Percentiles rank a stretch among this genome's conserved stretches.
These are phyloP conservation scores for Ceratobasidium papillatum DNA, from an alignment of 1,284 basidiomycete genomes.

Conservation along the genomic window DNA sequence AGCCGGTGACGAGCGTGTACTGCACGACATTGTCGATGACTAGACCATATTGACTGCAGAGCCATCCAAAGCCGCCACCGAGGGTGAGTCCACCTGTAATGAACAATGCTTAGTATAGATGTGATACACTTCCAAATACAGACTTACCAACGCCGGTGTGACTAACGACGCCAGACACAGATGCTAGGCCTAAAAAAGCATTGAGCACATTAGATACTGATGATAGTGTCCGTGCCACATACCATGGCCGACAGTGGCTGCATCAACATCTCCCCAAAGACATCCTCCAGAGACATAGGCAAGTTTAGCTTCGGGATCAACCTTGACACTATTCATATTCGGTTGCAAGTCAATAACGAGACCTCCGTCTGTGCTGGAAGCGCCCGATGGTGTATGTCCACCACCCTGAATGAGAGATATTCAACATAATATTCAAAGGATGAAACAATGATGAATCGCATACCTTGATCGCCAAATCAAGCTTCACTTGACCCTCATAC, in stretches of 20 bases:
- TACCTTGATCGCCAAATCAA: constrained; percentile 39
- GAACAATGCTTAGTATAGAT: not conserved
- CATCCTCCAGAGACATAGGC: constrained; percentile 41
- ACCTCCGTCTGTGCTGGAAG: constrained; percentile 40
- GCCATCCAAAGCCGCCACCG: constrained; percentile 39
- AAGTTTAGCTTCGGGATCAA: constrained; percentile 37
- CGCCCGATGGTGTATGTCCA: constrained; percentile 22
- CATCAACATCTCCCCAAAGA: constrained; percentile 22
- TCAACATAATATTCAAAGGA: not conserved
- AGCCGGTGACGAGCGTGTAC: constrained; percentile 36
- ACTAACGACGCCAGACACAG: constrained; percentile 29
- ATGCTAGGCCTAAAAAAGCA: not conserved
- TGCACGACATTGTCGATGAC: constrained; percentile 40
- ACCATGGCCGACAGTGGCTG: not conserved
- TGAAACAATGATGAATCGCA: not conserved
- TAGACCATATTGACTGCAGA: constrained; percentile 39
- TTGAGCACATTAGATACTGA: not conserved
- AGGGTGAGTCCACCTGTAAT: not conserved
- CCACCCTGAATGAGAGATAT: constrained; percentile 19
- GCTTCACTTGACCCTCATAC: not conserved
- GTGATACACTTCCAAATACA: not conserved
- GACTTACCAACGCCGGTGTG: constrained; percentile 36
- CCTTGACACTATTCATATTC: constrained; percentile 39
- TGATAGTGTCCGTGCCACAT: not conserved
- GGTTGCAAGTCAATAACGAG: constrained; percentile 42